phyloP scores from a whole-genome alignment of 768 basidiomycete species.

The Coprinellus micaceus region DNA sequence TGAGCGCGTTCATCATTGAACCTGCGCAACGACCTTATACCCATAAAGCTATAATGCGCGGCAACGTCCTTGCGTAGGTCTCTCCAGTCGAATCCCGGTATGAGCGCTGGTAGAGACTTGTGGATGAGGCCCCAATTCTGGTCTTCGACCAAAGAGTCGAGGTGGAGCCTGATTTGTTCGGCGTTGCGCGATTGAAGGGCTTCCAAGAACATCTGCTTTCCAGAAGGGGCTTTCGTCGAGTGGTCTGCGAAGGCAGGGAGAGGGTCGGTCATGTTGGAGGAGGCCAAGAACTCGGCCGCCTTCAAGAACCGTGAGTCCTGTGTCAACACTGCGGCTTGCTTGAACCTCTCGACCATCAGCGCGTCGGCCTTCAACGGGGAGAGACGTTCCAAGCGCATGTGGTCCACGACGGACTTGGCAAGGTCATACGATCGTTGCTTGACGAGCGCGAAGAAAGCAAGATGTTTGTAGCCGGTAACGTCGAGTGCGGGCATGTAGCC shows the following conservation, averaged over 20 bases:
- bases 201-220: too few species aligned
- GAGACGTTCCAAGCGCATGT: too few species aligned
- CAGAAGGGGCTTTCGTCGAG: not conserved
- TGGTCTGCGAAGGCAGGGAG: not conserved
- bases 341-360: not conserved
- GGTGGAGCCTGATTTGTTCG: not conserved
- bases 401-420: conserved; percentile 41
- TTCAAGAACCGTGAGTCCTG: not conserved
- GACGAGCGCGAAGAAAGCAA: conserved; percentile 64
- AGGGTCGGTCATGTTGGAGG: not conserved
- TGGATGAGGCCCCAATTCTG: conserved; percentile 16
- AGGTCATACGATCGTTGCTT: conserved; percentile 50
- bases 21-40: conserved; percentile 4
- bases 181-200: not conserved
- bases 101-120: conserved; percentile 43
- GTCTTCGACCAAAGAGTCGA: not conserved
- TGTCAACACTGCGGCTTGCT: not conserved
- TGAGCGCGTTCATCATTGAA: not conserved
- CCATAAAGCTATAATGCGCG: not conserved
- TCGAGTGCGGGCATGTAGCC: conserved; percentile 18
- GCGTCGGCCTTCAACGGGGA: not conserved
- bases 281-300: not conserved
- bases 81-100: conserved; percentile 47
- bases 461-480: conserved; percentile 46
- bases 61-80: conserved; percentile 12